Conservation (phyloP, 495 filamentous ascomycete species). For the Neurospora sp. region DNA sequence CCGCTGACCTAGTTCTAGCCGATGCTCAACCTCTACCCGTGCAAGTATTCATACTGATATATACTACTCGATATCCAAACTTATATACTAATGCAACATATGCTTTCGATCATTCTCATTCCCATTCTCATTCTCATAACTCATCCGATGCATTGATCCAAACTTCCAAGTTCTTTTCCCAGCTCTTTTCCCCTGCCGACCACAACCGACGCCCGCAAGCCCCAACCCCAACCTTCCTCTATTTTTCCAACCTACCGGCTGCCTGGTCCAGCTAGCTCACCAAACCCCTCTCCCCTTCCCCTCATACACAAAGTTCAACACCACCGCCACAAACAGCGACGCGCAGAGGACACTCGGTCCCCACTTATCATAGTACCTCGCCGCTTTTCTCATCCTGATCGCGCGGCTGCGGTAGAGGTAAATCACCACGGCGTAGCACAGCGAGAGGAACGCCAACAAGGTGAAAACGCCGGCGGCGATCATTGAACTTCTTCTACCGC, state of each 20-base stretch:
- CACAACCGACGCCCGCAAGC: too few relatives aligned
- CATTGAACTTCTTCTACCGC: slow-evolving; percentile 41
- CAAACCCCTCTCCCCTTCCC: slow-evolving; percentile 29
- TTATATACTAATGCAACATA: too few relatives aligned
- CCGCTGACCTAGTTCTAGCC: not conserved
- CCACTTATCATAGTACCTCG: slow-evolving; percentile 82
- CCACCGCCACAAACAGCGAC: slow-evolving; percentile 60
- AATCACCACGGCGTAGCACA: slow-evolving; percentile 69
- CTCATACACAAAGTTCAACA: slow-evolving; percentile 67
- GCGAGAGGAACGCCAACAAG: slow-evolving; percentile 58
- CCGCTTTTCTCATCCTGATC: slow-evolving; percentile 69
- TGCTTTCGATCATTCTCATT: not conserved
- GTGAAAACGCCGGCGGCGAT: slow-evolving; percentile 70
- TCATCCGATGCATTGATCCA: not conserved
- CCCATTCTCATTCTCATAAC: not conserved
- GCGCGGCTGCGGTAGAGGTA: slow-evolving; percentile 82
- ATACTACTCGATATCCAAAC: not conserved
- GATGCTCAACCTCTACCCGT: not conserved
- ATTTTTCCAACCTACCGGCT: not conserved
- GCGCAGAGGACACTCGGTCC: slow-evolving; percentile 75
- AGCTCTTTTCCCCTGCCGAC: too few relatives aligned
- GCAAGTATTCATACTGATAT: not conserved
- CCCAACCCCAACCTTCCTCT: not conserved
- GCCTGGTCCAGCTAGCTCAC: slow-evolving; percentile 14
- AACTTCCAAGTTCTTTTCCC: not conserved